These are phyloP conservation scores for Hypsizygus marmoreus DNA, from an alignment of 768 basidiomycete genomes.

Conservation along the genomic window DNA sequence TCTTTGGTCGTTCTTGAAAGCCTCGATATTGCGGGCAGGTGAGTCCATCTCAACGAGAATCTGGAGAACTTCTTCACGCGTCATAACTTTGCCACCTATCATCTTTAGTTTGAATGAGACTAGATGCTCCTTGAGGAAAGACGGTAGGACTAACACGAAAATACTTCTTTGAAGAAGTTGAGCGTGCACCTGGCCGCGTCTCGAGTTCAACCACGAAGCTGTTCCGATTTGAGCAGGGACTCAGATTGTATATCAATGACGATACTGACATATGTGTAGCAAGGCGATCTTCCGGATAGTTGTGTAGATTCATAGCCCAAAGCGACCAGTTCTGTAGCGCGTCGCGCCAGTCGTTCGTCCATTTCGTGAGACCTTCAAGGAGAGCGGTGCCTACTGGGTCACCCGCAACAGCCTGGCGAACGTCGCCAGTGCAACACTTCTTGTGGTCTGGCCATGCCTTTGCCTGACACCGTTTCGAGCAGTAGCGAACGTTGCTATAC, in stretches of 20 bases:
- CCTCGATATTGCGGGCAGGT: slow-evolving; percentile 1
- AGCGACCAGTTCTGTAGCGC: slow-evolving; percentile 9
- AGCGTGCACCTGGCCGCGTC: neutral
- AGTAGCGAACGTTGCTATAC: slow-evolving; percentile 11
- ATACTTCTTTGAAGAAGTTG: slow-evolving; percentile 5
- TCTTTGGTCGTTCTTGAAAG: slow-evolving; percentile 2
- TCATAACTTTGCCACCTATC: slow-evolving; percentile 6
- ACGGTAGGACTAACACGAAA: slow-evolving; percentile 5
- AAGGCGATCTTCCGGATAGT: slow-evolving; percentile 8
- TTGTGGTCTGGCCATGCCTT: slow-evolving; percentile 10
- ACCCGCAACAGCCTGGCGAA: slow-evolving; percentile 7
- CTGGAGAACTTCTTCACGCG: slow-evolving; percentile 5
- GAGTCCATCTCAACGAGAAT: slow-evolving; percentile 5
- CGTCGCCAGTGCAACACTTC: slow-evolving; percentile 8
- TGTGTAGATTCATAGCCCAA: slow-evolving; percentile 7
- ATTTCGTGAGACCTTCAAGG: slow-evolving; percentile 4
- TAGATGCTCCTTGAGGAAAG: neutral
- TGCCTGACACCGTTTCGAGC: slow-evolving; percentile 14
- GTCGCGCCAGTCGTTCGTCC: slow-evolving; percentile 10
- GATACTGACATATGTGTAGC: slow-evolving; percentile 7
- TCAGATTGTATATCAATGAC: neutral
- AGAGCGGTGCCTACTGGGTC: slow-evolving; percentile 7
- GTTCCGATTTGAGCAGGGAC: neutral
- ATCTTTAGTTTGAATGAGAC: neutral
- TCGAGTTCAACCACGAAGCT: slow-evolving; percentile 10